Base-by-base conservation (phyloP, 345 rosid species). In the Linum trigynum region DNA sequence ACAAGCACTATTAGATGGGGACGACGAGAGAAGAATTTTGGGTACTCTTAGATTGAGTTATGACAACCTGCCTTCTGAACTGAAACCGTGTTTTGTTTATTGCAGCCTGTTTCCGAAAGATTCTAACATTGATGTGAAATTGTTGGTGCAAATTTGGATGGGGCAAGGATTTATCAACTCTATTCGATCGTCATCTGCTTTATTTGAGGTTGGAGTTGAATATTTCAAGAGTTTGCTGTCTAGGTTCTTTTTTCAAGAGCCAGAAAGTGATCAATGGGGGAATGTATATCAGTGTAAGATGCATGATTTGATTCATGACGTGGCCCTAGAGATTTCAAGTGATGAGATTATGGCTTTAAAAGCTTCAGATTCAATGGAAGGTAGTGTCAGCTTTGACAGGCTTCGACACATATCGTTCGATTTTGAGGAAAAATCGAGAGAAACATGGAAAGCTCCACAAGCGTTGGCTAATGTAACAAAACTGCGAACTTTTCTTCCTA, bases 1-100 rank as follows among this genome's bases (percentile, higher is more conserved):
- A 17, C 6, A 16, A 7, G 8, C 7, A 57, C 2, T 3, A 37
- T 3, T 11, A n/a, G 17, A 15, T 32, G 37, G 7, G 2, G 23
- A 36, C 0, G 7, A n/a, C 5, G 60, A 57, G 67, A 1, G 41
- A 5, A 9, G 45, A 12, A 10, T 35, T 16, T 5, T 32, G 58
- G 8, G n/a, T 23, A 14, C 32, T 42, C 38, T 64, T 7, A 45
- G 37, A 50, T 9, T 41, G 55, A 66, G 63, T 43, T 66, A 57
- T 1, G 45, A 66, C 42, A 3, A 35, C 43, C 63, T 57, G 36
- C 69, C 63, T 2, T 32, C 63, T 23, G 39, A 14, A 5, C 15
- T 66, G 56, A 66, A 66, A 6, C 40, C 10, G 11, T 66, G 69
- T 5, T 66, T 67, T 48, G 67, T 59, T 5, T 65, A 55, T 38